Evolutionary conservation across 1,139 yeast genomes (phyloP).

Genomic region (Scheffersomyces stambukii): DNA sequence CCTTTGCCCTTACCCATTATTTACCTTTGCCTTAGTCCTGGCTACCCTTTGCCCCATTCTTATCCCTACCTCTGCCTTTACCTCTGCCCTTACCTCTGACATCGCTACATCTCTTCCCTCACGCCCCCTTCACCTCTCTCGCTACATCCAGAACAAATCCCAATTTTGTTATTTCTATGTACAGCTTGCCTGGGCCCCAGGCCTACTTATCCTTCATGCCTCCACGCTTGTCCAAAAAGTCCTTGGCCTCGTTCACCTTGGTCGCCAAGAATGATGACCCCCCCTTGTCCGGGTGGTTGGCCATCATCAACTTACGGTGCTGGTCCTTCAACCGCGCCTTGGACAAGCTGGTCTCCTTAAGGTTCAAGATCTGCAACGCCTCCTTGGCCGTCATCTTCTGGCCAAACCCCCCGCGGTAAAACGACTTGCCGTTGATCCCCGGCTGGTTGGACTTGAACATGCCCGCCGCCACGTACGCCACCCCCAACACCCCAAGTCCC

Average conservation of each 20-base stretch:
- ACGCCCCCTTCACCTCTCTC: no score
- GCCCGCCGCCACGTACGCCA: conserved; percentile 66
- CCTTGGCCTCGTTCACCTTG: conserved; percentile 95
- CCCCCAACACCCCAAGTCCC: conserved; percentile 64
- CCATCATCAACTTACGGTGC: conserved; percentile 83
- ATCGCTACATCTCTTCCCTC: no score
- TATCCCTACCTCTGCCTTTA: no score
- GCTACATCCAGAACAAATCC: no score
- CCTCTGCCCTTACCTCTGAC: no score
- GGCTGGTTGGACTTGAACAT: conserved; percentile 66
- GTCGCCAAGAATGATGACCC: conserved; percentile 95
- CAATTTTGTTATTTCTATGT: no score
- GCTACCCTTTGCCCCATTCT: no score
- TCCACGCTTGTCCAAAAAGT: conserved; percentile 82
- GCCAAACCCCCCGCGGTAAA: conserved; percentile 84
- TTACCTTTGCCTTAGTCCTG: no score
- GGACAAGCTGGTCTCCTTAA: conserved; percentile 74
- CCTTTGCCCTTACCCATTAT: no score
- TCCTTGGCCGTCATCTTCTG: conserved; percentile 86
- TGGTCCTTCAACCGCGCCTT: conserved; percentile 83
- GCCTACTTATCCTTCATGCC: conserved; percentile 43
- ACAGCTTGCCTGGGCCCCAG: no score
- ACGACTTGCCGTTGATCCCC: conserved; percentile 68
- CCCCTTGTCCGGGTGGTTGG: conserved; percentile 97
- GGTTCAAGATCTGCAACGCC: conserved; percentile 81